Percentiles rank a stretch among this genome's conserved stretches.
These are phyloP conservation scores for Pisolithus orientalis DNA, from an alignment of 768 basidiomycete genomes.

Conservation along the genomic window DNA sequence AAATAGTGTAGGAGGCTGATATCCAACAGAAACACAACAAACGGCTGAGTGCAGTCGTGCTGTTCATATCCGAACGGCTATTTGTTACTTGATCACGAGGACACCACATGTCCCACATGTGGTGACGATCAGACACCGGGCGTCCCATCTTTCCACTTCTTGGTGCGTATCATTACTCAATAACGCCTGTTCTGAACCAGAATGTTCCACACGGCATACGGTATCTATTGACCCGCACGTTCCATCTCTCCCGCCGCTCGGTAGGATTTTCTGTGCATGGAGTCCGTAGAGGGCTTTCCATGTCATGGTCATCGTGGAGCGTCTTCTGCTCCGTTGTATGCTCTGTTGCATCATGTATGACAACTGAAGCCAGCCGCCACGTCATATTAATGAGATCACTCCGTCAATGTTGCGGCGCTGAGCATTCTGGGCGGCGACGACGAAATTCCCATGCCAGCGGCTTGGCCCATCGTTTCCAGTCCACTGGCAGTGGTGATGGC, in stretches of 20 bases:
- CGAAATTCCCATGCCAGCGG: no score
- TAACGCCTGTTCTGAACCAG: neutral
- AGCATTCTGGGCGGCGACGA: neutral
- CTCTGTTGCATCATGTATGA: neutral
- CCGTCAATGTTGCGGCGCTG: neutral
- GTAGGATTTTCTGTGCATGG: neutral
- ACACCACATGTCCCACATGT: constrained; percentile 3
- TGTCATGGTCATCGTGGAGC: neutral
- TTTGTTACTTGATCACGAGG: constrained; percentile 9
- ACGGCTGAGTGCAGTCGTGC: neutral
- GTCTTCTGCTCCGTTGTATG: neutral
- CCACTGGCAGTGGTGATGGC: no score
- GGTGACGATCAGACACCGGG: no score
- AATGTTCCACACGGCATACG: neutral
- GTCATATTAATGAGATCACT: neutral
- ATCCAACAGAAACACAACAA: neutral
- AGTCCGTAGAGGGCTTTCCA: neutral
- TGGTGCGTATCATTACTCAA: neutral
- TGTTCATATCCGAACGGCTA: constrained; percentile 19
- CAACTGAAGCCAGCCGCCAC: neutral
- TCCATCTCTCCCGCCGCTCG: neutral
- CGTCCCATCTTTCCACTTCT: neutral
- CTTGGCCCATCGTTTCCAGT: no score
- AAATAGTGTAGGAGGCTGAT: neutral
- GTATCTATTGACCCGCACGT: neutral